A percentile compares a stretch with the other conserved stretches of the same genome.
These are phyloP conservation scores for Fusarium sp. DNA, from an alignment of 2,329 filamentous ascomycete species.

Conservation along the genomic window DNA sequence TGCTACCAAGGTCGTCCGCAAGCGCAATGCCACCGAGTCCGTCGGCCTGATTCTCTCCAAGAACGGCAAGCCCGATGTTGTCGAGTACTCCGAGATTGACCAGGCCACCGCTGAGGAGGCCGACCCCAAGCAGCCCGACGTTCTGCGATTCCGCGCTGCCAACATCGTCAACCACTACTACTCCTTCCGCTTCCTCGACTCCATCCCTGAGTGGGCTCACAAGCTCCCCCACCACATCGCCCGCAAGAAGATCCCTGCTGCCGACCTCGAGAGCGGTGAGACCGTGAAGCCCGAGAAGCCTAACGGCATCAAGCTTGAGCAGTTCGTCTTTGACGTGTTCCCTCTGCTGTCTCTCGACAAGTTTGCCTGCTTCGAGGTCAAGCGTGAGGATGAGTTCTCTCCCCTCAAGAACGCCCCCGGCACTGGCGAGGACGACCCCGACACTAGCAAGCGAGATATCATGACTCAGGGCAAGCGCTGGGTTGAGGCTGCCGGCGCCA, in stretches of 20 bases:
- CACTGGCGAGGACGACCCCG: constrained; percentile 91
- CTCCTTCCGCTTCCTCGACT: constrained; percentile 91
- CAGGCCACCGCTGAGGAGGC: constrained; percentile 87
- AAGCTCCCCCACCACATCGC: constrained; percentile 95
- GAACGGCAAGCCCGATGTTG: constrained; percentile 96
- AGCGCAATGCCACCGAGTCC: constrained; percentile 95
- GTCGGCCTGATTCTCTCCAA: constrained; percentile 95
- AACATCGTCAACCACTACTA: constrained; percentile 99
- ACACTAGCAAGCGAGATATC: constrained; percentile 92
- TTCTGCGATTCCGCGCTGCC: constrained; percentile 95
- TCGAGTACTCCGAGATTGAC: constrained; percentile 99
- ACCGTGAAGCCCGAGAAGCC: constrained; percentile 91
- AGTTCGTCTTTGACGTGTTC: constrained; percentile 99
- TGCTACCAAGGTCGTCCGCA: constrained; percentile 98
- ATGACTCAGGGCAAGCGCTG: constrained; percentile 90
- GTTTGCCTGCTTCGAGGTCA: constrained; percentile 96
- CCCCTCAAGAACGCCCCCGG: constrained; percentile 92
- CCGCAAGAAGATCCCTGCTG: constrained; percentile 95
- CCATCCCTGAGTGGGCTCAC: constrained; percentile 86
- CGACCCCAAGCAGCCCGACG: constrained; percentile 81
- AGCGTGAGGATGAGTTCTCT: constrained; percentile 97
- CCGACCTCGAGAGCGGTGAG: constrained; percentile 81
- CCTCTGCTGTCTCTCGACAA: constrained; percentile 85
- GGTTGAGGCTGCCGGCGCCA: constrained; percentile 82
- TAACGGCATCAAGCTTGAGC: constrained; percentile 98